Evolutionary conservation across 1,284 basidiomycete species (phyloP), one percentile per base, ranked within the genome.

Genomic region (Sphaerobolus stellatus): DNA sequence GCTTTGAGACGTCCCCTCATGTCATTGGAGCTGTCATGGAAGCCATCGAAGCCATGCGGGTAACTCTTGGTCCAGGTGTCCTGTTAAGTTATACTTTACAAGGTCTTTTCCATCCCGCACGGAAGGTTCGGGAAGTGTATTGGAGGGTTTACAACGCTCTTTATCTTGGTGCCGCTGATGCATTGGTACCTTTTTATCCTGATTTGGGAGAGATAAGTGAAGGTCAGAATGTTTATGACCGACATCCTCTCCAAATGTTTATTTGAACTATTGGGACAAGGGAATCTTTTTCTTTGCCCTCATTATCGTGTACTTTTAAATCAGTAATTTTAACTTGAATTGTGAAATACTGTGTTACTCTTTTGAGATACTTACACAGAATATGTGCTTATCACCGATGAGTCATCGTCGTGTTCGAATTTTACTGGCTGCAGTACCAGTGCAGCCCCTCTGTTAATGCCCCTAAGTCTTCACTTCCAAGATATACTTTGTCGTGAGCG

Each of bases 21-120:
- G 95, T 99, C 58, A 98, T 99, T 62, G 94, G 94, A 31, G 92
- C 93, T 4, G 91, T 96, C 48, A 94, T 95, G 91, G 94, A 96
- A 51, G 94, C 94, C 1, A 82, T 99, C 65, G 97, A 99, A 72
- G 91, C 92, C 3, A 97, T 99, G 92, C 83, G 95, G 22, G 88
- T 99, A 40, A 94, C 94, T 6, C 76, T 99, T 25, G 97, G 97
- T 1, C 94, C 96, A 0, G 97, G 97, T 31, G 83, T 98, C 4
- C 76, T 99, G 30, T 76, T 99, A 61, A 90, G 88, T 66, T 95
- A 97, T 67, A 85, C 89, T 29, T 74, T 95, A n/a, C 92, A 95
- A 69, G 94, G 94, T 2, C 72, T 98, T 54, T 96, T 93, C 82
- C 94, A 97, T 66, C 96, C 96, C 0, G 95, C 97, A 4, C 80